Evolutionary conservation across 306 rosid genomes (phyloP), one percentile per base, ranked within the genome.

Genomic region (Amphicarpaea edgeworthii): DNA sequence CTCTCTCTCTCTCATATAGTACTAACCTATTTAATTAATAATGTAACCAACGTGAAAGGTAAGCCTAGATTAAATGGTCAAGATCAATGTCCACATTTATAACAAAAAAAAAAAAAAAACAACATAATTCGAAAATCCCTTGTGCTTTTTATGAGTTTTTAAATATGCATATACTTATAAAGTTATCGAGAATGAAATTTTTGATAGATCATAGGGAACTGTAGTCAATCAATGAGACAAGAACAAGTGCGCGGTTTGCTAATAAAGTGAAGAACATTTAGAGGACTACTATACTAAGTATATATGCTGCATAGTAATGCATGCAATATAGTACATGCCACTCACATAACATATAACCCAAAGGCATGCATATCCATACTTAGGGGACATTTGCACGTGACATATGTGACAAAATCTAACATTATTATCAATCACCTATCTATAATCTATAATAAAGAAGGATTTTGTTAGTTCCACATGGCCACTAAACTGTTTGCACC

Each of bases 311-410:
- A n/a, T n/a, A n/a, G n/a, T n/a, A n/a, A n/a, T n/a, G n/a, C n/a
- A n/a, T n/a, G n/a, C n/a, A 79, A 78, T 68, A 34, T 47, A 67
- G 60, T 21, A n/a, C n/a, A 30, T 82, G 78, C 21, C 69, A 79
- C 87, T 78, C 87, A 71, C 85, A 72, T 75, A 55, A 84, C 76
- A 83, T 83, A 69, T 53, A 68, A 80, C 84, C 83, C 82, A 86
- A 80, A 85, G 24, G 28, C 81, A 73, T 70, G 58, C 73, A 64
- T 64, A 42, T 70, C 63, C 73, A 64, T 64, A 42, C 70, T 40
- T 77, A 72, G 86, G 79, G 71, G 73, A 72, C 93, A 86, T 85
- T 53, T 85, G 72, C 89, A 80, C 93, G 83, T 88, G 88, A 84
- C 69, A 81, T 30, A 15, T 59, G 7, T 71, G 86, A 86, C 90